Base-by-base conservation (phyloP, 371 early-diverging fungal species). In the Mucor lusitanicus region DNA sequence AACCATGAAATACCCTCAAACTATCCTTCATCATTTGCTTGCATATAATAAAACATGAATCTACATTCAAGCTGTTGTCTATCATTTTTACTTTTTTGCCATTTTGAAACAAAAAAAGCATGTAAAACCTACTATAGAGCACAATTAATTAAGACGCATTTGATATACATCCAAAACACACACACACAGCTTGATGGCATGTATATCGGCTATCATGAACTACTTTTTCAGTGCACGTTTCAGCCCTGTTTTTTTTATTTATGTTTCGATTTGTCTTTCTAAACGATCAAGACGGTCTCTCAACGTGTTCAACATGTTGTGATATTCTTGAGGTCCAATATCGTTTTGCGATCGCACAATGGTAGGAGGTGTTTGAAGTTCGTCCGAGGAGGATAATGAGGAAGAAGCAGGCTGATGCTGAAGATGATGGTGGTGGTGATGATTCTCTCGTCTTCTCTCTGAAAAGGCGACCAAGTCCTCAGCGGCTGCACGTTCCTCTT, bases 321-420 rank as follows among this genome's bases (percentile, higher is more conserved):
- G 67, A 39, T 75, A 75, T 53, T 75, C 75, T 17, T 72, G 64
- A 25, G 72, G 75, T 3, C 70, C 70, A 59, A 75, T 72, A 44
- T 75, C 75, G 59, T 75, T 65, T 57, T 75, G 75, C 11, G 75
- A 75, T 23, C 70, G 61, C 5, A 75, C 75, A 58, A 75, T 75
- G 23, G 75, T 75, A 15, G 76, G 76, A 19, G 76, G 76, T 17
- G 58, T 72, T 35, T 68, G 69, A 17, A 72, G 54, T 27, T 68
- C 61, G 19, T 72, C 69, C 13, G 53, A 53, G 11, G 53, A 53
- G 25, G 53, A 53, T 2, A 40, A 11, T 1, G 40, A 40, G 40
- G 40, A 15, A 37, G 37, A 8, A 27, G 53, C 6, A 6, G 33
- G 33, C 8, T 30, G 30, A 30, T 33, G 53, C 25, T 46, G 6